Percentiles rank a stretch among this genome's conserved stretches.
Conservation (phyloP, 495 filamentous ascomycete species). For the Hypoxylon subgilvum region DNA sequence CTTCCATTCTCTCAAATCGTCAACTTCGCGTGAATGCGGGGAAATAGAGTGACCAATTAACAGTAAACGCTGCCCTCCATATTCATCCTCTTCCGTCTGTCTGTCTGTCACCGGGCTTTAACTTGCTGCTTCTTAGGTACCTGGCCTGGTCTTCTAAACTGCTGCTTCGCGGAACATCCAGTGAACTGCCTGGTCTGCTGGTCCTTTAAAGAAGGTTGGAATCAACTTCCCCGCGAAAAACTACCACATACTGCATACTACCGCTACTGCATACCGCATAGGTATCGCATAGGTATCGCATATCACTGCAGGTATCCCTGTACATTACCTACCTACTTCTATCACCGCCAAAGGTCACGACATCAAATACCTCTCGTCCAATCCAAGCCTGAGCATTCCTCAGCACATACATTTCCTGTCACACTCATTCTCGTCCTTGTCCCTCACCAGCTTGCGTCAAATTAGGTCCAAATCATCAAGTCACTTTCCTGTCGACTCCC, state of each 20-base stretch:
- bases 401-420: constrained; percentile 12
- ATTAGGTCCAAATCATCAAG: constrained; percentile 21
- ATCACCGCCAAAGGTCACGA: not conserved
- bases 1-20: not conserved
- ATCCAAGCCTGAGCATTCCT: constrained; percentile 32
- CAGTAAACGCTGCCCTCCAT: constrained; percentile 34
- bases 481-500: constrained; percentile 18
- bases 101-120: constrained; percentile 8
- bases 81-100: constrained; percentile 19
- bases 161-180: constrained; percentile 27
- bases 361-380: constrained; percentile 12
- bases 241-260: constrained; percentile 16
- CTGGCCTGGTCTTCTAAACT: constrained; percentile 15
- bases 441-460: constrained; percentile 30
- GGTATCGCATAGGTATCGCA: no score
- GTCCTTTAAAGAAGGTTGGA: not conserved
- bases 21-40: constrained; percentile 29
- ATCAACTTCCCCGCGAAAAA: constrained; percentile 32
- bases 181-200: constrained; percentile 17
- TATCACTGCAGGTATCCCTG: not conserved
- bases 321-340: not conserved
- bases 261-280: no score
- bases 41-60: constrained; percentile 40
- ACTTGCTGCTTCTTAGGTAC: constrained; percentile 19
- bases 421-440: constrained; percentile 21